These are phyloP conservation scores for Chrysosporium keratinophilum DNA, from an alignment of 2,329 filamentous ascomycete species.

Conservation along the genomic window DNA sequence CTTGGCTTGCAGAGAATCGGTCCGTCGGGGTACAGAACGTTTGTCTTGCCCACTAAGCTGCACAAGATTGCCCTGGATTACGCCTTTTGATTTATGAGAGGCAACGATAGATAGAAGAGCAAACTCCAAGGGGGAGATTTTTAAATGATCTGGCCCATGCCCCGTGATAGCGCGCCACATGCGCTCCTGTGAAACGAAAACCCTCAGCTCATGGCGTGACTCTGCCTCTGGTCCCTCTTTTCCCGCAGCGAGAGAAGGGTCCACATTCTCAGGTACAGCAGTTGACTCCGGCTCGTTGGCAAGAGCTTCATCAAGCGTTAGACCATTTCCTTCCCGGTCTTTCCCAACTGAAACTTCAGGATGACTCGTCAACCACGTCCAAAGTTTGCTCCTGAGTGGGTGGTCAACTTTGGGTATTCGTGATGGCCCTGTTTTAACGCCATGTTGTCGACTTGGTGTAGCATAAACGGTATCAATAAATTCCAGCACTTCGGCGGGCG, in stretches of 20 bases:
- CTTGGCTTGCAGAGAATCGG: constrained; percentile 45
- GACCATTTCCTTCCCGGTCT: constrained; percentile 32
- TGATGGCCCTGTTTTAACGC: constrained; percentile 1
- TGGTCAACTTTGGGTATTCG: constrained; percentile 35
- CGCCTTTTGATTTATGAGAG: constrained; percentile 43
- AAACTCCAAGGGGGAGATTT: constrained; percentile 47
- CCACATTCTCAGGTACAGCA: neutral
- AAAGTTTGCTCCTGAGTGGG: constrained; percentile 44
- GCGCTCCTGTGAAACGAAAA: constrained; percentile 46
- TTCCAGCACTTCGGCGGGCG: constrained; percentile 27
- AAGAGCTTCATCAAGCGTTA: constrained; percentile 27
- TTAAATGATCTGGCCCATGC: constrained; percentile 47
- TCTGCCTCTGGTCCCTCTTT: neutral
- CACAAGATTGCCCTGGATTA: constrained; percentile 48
- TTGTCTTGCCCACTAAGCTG: constrained; percentile 52
- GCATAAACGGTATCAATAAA: constrained; percentile 31
- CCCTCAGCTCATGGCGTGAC: constrained; percentile 24
- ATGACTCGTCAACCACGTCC: constrained; percentile 48
- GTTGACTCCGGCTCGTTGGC: constrained; percentile 6
- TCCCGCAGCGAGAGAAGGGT: constrained; percentile 1
- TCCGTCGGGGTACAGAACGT: constrained; percentile 52
- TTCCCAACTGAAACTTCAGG: constrained; percentile 45
- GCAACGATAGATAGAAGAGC: constrained; percentile 50
- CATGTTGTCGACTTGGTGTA: constrained; percentile 11
- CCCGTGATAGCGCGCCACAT: constrained; percentile 52